A percentile compares a stretch with the other conserved stretches of the same genome.
phyloP scores from a whole-genome alignment of 179 eudicot genomes.

The Nepenthes alata region DNA sequence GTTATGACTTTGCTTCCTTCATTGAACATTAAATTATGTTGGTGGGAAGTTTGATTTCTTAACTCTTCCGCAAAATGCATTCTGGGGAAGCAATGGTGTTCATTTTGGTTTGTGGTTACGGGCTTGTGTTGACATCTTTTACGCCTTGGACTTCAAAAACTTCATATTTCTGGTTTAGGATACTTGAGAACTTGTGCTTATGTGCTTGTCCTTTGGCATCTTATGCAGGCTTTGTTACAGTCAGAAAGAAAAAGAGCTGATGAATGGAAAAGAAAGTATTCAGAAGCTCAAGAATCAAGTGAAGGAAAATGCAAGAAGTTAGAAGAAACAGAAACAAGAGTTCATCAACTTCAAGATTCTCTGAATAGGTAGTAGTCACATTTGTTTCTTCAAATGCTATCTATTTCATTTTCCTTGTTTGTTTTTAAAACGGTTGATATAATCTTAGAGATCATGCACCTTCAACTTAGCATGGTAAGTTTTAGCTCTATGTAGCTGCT shows the following conservation, averaged over 20 bases:
- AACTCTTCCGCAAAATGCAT: neutral
- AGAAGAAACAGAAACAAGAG: conserved; percentile 74
- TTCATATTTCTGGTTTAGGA: neutral
- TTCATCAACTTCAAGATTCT: conserved; percentile 63
- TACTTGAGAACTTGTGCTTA: neutral
- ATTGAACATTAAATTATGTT: neutral
- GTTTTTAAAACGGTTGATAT: conserved; percentile 1
- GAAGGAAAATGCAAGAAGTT: conserved; percentile 50
- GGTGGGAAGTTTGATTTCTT: conserved; percentile 1
- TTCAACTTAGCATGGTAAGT: neutral
- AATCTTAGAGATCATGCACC: neutral
- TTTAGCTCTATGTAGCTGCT: neutral
- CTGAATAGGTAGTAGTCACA: conserved; percentile 45
- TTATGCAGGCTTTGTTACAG: conserved; percentile 37
- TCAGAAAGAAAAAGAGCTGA: conserved; percentile 59
- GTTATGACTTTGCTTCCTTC: neutral
- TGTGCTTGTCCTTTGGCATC: conserved; percentile 7
- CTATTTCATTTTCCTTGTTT: conserved; percentile 1
- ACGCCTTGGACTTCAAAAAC: neutral
- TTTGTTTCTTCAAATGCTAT: conserved; percentile 6
- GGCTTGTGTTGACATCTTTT: neutral
- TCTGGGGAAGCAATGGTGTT: neutral
- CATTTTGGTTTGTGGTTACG: neutral
- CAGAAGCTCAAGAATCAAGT: conserved; percentile 46
- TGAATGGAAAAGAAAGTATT: conserved; percentile 46